These are phyloP conservation scores for Populus alba DNA, from an alignment of 345 rosid species.

Conservation along the genomic window DNA sequence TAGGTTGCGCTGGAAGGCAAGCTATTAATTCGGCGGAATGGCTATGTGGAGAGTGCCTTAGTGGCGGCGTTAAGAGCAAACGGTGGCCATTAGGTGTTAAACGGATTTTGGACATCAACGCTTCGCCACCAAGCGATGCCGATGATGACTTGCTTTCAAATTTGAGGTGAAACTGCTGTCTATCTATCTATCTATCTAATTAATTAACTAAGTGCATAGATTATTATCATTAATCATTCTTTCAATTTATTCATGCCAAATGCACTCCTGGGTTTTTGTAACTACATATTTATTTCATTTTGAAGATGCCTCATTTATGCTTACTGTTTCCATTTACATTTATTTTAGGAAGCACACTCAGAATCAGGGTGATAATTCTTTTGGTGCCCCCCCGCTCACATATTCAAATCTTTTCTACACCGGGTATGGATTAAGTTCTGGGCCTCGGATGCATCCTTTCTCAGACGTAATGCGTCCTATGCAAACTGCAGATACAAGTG, in stretches of 20 bases:
- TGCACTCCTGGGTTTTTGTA: no score
- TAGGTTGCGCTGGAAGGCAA: slow-evolving; percentile 46
- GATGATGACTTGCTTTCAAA: slow-evolving; percentile 44
- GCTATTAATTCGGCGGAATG: slow-evolving; percentile 51
- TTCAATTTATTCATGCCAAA: no score
- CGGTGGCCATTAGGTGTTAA: slow-evolving; percentile 82
- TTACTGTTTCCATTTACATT: slow-evolving; percentile 35
- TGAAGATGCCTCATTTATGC: not conserved
- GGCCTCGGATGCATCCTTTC: slow-evolving; percentile 34
- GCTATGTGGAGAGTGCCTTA: slow-evolving; percentile 66
- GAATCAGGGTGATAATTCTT: slow-evolving; percentile 52
- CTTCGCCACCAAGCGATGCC: slow-evolving; percentile 87
- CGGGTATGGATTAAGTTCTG: slow-evolving; percentile 54
- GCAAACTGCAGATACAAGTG: slow-evolving; percentile 32
- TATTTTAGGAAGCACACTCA: slow-evolving; percentile 54
- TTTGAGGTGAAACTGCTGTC: slow-evolving; percentile 24
- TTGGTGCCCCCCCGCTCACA: slow-evolving; percentile 23
- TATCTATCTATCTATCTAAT: no score
- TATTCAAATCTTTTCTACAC: slow-evolving; percentile 39
- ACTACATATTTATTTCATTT: not conserved
- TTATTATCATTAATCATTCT: no score
- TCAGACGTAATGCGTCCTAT: slow-evolving; percentile 43
- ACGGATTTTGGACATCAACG: slow-evolving; percentile 77
- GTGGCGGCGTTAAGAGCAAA: slow-evolving; percentile 61
- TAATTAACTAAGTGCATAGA: no score